A percentile compares a stretch with the other conserved stretches of the same genome.
phyloP scores from a whole-genome alignment of 148 eudicot genomes.

The Chenopodium album region DNA sequence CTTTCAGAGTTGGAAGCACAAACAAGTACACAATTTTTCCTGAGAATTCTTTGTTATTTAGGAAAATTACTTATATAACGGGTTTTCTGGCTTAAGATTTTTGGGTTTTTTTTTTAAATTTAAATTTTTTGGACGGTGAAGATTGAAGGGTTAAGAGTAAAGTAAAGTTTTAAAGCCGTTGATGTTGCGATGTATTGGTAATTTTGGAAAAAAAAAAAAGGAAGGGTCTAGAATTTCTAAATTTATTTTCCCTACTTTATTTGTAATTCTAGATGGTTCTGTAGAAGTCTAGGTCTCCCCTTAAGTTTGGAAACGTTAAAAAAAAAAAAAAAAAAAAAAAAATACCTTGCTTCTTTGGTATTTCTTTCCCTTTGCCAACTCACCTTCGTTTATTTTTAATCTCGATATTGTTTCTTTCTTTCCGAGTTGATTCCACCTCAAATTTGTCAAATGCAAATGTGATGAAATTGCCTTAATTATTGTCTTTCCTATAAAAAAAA shows the following conservation, averaged over 20 bases:
- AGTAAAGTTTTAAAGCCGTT: conserved; percentile 6
- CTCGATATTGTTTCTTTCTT: background rate
- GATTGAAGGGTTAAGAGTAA: conserved; percentile 10
- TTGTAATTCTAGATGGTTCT: conserved; percentile 32
- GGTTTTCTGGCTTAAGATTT: background rate
- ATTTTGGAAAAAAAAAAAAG: background rate
- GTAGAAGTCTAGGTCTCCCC: background rate
- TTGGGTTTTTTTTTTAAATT: background rate
- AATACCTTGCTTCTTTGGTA: background rate
- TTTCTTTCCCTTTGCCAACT: background rate
- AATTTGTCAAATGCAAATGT: background rate
- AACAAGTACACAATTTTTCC: background rate
- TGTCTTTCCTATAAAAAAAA: too few species aligned
- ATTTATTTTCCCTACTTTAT: background rate
- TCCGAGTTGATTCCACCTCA: background rate
- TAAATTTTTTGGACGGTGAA: conserved; percentile 12
- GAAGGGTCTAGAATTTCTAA: conserved; percentile 28
- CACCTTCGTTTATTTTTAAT: too few species aligned
- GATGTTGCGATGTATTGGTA: conserved; percentile 7
- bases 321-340: too few species aligned
- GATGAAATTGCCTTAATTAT: too few species aligned
- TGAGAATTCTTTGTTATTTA: background rate
- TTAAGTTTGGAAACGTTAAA: background rate
- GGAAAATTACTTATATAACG: background rate
- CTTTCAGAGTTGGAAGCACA: background rate